phyloP scores from a whole-genome alignment of 148 eudicot genomes.

The Beta vulgaris region DNA sequence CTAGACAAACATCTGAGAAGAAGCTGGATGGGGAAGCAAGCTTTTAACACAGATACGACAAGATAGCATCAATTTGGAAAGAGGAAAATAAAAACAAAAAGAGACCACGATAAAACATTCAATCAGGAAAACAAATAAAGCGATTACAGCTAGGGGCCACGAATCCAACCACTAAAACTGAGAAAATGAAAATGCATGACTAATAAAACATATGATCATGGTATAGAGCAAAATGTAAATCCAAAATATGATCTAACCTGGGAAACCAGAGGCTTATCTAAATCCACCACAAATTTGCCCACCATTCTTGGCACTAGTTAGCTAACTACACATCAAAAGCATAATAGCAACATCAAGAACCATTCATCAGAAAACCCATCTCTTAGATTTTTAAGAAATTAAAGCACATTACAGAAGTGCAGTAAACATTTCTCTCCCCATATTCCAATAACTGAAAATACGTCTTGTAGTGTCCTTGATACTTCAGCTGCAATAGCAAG shows the following conservation, averaged over 20 bases:
- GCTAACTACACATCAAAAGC: slow-evolving; percentile 1
- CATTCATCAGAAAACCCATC: neutral
- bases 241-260: slow-evolving; percentile 21
- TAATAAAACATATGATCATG: neutral
- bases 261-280: slow-evolving; percentile 33
- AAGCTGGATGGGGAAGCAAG: neutral
- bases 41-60: neutral
- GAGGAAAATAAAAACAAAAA: neutral
- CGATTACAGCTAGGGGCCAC: neutral
- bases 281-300: slow-evolving; percentile 29
- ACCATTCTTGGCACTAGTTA: slow-evolving; percentile 4
- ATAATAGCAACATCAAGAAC: neutral
- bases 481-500: too few species aligned
- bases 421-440: too few species aligned
- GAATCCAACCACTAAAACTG: neutral
- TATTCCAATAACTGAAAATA: too few species aligned
- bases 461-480: too few species aligned
- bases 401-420: too few species aligned
- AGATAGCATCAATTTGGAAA: neutral
- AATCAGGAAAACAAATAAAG: neutral
- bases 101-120: neutral
- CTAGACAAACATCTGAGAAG: neutral
- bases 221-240: neutral
- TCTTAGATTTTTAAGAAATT: neutral
- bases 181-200: neutral